Conservation (phyloP, 306 rosid genomes). For the Rubus idaeus region DNA sequence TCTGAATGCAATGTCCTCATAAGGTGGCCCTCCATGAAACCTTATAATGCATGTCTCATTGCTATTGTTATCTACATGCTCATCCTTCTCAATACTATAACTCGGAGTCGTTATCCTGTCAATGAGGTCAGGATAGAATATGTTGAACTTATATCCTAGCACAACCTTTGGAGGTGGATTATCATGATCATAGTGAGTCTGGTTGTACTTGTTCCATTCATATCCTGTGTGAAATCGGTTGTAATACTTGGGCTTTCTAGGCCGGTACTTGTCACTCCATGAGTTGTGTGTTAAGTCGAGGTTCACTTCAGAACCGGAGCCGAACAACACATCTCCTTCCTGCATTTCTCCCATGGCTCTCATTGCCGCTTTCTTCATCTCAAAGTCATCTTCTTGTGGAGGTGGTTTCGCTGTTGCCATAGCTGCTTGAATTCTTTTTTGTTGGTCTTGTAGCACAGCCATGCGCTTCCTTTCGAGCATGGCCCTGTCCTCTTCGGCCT, state of each 20-base stretch:
- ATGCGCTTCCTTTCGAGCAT: slow-evolving; percentile 66
- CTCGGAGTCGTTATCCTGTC: slow-evolving; percentile 85
- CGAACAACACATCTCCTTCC: slow-evolving; percentile 93
- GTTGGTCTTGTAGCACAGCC: slow-evolving; percentile 73
- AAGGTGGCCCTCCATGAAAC: slow-evolving; percentile 92
- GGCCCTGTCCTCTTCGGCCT: slow-evolving; percentile 92
- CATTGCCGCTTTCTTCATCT: slow-evolving; percentile 62
- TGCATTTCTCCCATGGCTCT: slow-evolving; percentile 90
- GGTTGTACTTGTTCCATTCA: slow-evolving; percentile 97
- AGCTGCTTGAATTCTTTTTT: slow-evolving; percentile 72
- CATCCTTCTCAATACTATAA: slow-evolving; percentile 79
- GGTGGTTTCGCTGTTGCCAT: slow-evolving; percentile 64
- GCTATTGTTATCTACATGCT: slow-evolving; percentile 35
- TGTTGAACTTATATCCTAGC: slow-evolving; percentile 84
- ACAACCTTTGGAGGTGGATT: slow-evolving; percentile 96
- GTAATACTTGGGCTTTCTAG: slow-evolving; percentile 93
- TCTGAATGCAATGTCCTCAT: slow-evolving; percentile 85
- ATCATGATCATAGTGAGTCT: slow-evolving; percentile 97
- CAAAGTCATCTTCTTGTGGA: slow-evolving; percentile 62
- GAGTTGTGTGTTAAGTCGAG: slow-evolving; percentile 31
- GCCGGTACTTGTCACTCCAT: slow-evolving; percentile 95
- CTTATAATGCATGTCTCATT: slow-evolving; percentile 85
- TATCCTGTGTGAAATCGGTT: slow-evolving; percentile 95
- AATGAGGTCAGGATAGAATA: slow-evolving; percentile 92
- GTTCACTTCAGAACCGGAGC: slow-evolving; percentile 84